These are phyloP conservation scores for Zygosaccharomyces kombuchaensis DNA, from an alignment of 805 yeast species.

Conservation along the genomic window DNA sequence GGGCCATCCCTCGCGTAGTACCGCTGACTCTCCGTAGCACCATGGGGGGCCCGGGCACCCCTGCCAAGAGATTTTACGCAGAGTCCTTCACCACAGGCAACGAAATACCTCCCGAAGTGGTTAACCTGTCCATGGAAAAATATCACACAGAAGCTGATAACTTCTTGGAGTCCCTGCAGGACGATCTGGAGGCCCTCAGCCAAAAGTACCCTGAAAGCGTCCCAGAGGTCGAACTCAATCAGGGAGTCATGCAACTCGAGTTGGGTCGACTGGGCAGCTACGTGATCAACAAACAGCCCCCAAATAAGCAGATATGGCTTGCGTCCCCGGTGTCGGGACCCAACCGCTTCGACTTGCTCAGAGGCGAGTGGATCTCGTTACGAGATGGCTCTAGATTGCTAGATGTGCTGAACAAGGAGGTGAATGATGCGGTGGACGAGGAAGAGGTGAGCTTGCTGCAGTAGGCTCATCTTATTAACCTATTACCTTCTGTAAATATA, in stretches of 20 bases:
- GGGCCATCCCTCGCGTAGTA: background rate
- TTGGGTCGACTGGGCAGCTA: constrained; percentile 75
- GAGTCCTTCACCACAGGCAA: constrained; percentile 49
- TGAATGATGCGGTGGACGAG: constrained; percentile 34
- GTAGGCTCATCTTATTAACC: background rate
- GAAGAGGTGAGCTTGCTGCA: constrained; percentile 18
- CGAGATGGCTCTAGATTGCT: constrained; percentile 54
- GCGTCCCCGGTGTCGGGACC: constrained; percentile 94
- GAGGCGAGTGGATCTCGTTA: constrained; percentile 72
- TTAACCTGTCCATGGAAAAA: constrained; percentile 42
- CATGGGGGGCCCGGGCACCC: background rate
- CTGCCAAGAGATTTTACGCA: constrained; percentile 2
- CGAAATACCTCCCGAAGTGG: constrained; percentile 49
- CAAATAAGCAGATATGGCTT: constrained; percentile 94
- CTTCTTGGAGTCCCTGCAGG: constrained; percentile 65
- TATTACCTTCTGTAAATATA: background rate
- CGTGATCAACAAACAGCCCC: constrained; percentile 95
- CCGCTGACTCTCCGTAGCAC: background rate
- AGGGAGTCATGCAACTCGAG: constrained; percentile 79
- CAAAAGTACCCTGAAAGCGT: constrained; percentile 63
- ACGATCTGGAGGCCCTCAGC: constrained; percentile 61
- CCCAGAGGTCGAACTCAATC: constrained; percentile 61
- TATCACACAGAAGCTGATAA: constrained; percentile 64
- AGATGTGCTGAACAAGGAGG: constrained; percentile 49
- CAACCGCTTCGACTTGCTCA: constrained; percentile 69